A percentile compares a stretch with the other conserved stretches of the same genome.
Evolutionary conservation across 2,329 filamentous ascomycete species (phyloP).

Genomic region (Calonectria pteridis): DNA sequence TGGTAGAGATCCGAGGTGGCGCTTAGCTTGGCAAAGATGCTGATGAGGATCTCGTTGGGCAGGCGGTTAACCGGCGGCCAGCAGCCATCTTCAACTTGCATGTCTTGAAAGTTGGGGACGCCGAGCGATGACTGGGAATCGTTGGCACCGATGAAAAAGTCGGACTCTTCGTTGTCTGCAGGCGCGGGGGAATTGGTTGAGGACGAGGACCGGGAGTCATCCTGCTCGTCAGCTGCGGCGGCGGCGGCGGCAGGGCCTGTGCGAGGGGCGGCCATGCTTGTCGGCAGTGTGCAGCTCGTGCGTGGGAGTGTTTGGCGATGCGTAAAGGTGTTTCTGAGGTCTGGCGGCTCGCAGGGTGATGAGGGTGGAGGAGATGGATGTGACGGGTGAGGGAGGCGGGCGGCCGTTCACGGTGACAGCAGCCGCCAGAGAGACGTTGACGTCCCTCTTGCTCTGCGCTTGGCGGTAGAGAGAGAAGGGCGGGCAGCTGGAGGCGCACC

Average conservation of each 20-base stretch:
- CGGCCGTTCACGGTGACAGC: conserved; percentile 24
- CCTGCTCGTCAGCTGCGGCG: conserved; percentile 52
- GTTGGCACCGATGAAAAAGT: conserved; percentile 90
- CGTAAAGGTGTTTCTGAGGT: not conserved
- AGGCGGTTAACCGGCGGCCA: conserved; percentile 85
- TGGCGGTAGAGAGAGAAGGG: conserved; percentile 4
- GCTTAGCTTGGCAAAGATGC: conserved; percentile 87
- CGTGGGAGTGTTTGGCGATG: not conserved
- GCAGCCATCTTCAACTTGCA: conserved; percentile 76
- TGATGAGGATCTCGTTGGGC: conserved; percentile 94
- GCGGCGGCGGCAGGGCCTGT: conserved; percentile 37
- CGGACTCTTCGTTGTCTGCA: conserved; percentile 89
- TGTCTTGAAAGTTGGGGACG: conserved; percentile 81
- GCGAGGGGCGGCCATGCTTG: conserved; percentile 41
- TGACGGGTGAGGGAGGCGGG: not conserved
- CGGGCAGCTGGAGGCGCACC: not conserved
- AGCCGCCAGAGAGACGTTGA: conserved; percentile 16
- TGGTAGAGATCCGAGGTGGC: conserved; percentile 82
- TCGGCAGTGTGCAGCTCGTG: conserved; percentile 20
- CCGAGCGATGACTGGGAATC: conserved; percentile 94
- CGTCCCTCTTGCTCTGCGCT: conserved; percentile 15
- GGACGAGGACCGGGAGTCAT: conserved; percentile 71
- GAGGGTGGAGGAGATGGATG: not conserved
- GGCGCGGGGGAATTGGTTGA: conserved; percentile 82
- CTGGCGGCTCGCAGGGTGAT: not conserved